phyloP scores from a whole-genome alignment of 2,329 filamentous ascomycete species.

The Esteya vermicola region DNA sequence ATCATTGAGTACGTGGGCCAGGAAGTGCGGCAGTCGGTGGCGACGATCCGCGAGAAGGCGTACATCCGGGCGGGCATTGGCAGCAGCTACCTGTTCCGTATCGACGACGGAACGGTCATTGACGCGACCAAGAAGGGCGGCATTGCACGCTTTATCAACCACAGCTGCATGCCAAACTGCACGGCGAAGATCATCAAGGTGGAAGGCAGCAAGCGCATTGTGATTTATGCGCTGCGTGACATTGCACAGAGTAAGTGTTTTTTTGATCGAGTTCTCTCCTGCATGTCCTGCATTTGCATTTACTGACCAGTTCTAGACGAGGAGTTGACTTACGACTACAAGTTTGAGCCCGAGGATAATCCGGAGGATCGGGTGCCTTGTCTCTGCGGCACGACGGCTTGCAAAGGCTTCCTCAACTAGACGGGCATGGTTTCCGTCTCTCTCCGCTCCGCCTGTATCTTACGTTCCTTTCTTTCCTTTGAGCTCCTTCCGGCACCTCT shows the following conservation, averaged over 20 bases:
- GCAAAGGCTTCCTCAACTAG: conserved; percentile 98
- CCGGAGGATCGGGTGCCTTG: conserved; percentile 93
- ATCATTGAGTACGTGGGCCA: conserved; percentile 99
- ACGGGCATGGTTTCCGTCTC: background rate
- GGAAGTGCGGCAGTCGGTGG: conserved; percentile 90
- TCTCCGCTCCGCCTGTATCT: background rate
- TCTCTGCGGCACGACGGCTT: conserved; percentile 87
- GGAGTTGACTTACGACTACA: conserved; percentile 99
- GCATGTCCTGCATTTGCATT: too few relatives aligned
- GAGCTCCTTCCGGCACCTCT: background rate
- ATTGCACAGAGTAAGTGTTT: conserved; percentile 89
- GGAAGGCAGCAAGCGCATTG: conserved; percentile 93
- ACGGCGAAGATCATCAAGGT: conserved; percentile 99
- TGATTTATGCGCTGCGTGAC: conserved; percentile 94
- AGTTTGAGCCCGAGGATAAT: conserved; percentile 94
- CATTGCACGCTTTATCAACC: conserved; percentile 96
- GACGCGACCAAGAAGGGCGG: conserved; percentile 98
- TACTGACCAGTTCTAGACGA: conserved; percentile 53
- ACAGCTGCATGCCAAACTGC: conserved; percentile 96
- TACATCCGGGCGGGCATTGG: conserved; percentile 96
- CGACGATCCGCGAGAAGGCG: conserved; percentile 83
- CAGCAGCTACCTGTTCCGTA: conserved; percentile 93
- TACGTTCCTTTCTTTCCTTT: background rate
- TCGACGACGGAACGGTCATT: conserved; percentile 93
- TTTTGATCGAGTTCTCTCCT: too few relatives aligned